A percentile compares a stretch with the other conserved stretches of the same genome.
Evolutionary conservation across 192 early-diverging fungal genomes (phyloP).

Genomic region (Funneliformis mosseae): DNA sequence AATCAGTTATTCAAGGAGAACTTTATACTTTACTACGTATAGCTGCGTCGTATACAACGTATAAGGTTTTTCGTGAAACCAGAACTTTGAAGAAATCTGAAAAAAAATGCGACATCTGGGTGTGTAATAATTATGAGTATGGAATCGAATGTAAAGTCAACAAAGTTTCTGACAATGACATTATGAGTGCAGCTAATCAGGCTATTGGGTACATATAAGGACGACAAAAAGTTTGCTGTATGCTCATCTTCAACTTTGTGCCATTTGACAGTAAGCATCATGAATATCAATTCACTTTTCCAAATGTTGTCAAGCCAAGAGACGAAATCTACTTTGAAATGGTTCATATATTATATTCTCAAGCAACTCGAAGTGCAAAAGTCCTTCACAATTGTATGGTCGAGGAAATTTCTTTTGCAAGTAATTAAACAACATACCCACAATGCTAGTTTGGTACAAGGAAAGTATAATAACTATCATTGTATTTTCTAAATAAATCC

Average conservation of each 20-base stretch:
- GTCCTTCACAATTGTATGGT: neutral
- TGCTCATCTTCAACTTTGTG: neutral
- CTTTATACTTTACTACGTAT: constrained; percentile 7
- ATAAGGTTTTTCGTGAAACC: neutral
- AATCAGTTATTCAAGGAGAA: neutral
- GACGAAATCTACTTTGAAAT: constrained; percentile 2
- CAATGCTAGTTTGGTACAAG: too few relatives aligned
- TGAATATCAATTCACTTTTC: neutral
- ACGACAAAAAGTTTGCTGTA: neutral
- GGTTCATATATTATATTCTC: constrained; percentile 9
- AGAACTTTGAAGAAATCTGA: neutral
- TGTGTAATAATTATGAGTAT: neutral
- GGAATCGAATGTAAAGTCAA: neutral
- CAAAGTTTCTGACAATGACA: neutral
- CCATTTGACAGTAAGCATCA: neutral
- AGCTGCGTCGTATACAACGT: neutral
- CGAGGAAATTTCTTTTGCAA: too few relatives aligned
- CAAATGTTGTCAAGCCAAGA: neutral
- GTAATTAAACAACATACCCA: too few relatives aligned
- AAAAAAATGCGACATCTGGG: neutral
- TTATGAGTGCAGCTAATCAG: neutral
- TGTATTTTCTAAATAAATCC: too few relatives aligned
- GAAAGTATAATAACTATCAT: too few relatives aligned
- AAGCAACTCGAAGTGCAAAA: constrained; percentile 6
- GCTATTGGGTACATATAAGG: neutral